A percentile compares a stretch with the other conserved stretches of the same genome.
These are phyloP conservation scores for Chenopodium album DNA, from an alignment of 148 eudicot genomes.

Conservation along the genomic window DNA sequence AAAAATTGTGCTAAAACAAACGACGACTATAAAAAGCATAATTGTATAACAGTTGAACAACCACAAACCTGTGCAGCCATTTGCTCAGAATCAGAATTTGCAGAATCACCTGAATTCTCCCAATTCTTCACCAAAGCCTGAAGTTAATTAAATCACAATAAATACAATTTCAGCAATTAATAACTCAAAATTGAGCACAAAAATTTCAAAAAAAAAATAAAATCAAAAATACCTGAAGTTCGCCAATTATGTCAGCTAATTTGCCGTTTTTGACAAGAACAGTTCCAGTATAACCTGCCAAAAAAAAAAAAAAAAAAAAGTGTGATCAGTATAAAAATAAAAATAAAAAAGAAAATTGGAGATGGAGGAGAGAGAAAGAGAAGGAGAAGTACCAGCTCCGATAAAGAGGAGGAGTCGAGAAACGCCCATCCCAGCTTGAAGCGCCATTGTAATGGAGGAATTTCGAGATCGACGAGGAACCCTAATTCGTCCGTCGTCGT, in stretches of 20 bases:
- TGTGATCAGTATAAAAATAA: background rate
- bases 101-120: conserved; percentile 52
- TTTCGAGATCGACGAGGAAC: conserved; percentile 11
- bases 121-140: conserved; percentile 61
- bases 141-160: background rate
- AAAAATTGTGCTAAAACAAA: background rate
- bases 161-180: background rate
- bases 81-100: conserved; percentile 60
- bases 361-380: background rate
- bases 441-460: conserved; percentile 37
- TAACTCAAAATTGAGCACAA: background rate
- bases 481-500: conserved; percentile 6
- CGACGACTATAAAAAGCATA: background rate
- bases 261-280: conserved; percentile 66
- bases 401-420: conserved; percentile 53
- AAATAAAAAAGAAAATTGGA: background rate
- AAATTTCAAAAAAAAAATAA: background rate
- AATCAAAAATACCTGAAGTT: conserved; percentile 57
- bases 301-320: background rate
- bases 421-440: conserved; percentile 65
- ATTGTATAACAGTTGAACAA: background rate
- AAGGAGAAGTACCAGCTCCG: conserved; percentile 46
- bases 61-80: conserved; percentile 71
- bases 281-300: conserved; percentile 74
- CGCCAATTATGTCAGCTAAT: conserved; percentile 72